These are phyloP conservation scores for Oidiodendron maius DNA, from an alignment of 495 filamentous ascomycete species.

Conservation along the genomic window DNA sequence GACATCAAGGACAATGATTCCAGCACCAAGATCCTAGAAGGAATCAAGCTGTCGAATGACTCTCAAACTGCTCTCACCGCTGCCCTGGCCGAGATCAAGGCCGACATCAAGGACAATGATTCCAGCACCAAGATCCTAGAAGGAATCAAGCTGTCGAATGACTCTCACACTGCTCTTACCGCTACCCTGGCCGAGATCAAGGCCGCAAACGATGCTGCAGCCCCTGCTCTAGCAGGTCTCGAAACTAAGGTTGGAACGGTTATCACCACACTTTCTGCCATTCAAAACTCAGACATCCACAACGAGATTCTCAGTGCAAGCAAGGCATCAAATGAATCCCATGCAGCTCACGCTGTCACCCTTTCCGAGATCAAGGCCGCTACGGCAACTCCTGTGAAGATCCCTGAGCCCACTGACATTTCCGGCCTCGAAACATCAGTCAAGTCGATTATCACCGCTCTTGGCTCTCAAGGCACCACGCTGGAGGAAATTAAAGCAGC, in stretches of 20 bases:
- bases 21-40: slow-evolving; percentile 8
- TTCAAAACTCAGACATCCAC: slow-evolving; percentile 7
- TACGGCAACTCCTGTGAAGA: not conserved
- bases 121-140: slow-evolving; percentile 14
- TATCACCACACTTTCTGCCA: slow-evolving; percentile 4
- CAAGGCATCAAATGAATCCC: slow-evolving; percentile 13
- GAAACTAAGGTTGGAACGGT: slow-evolving; percentile 10
- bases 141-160: slow-evolving; percentile 15
- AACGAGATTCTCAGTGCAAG: slow-evolving; percentile 11
- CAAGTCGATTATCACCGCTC: slow-evolving; percentile 1
- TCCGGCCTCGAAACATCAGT: slow-evolving; percentile 9
- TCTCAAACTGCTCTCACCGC: slow-evolving; percentile 10
- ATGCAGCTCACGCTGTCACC: slow-evolving; percentile 6
- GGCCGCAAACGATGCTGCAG: slow-evolving; percentile 1
- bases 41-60: slow-evolving; percentile 6
- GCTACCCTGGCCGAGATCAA: slow-evolving; percentile 3
- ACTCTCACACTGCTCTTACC: slow-evolving; percentile 9
- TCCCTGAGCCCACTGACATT: slow-evolving; percentile 9
- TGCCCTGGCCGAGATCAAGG: slow-evolving; percentile 8
- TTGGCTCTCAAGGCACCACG: slow-evolving; percentile 5
- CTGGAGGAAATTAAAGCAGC: slow-evolving; percentile 13
- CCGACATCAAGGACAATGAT: slow-evolving; percentile 18
- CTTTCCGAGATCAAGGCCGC: slow-evolving; percentile 14
- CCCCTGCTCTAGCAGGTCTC: slow-evolving; percentile 8
- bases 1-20: slow-evolving; percentile 11